phyloP scores from a whole-genome alignment of 352 stramenopile genomes.

The Phytophthora capsici region DNA sequence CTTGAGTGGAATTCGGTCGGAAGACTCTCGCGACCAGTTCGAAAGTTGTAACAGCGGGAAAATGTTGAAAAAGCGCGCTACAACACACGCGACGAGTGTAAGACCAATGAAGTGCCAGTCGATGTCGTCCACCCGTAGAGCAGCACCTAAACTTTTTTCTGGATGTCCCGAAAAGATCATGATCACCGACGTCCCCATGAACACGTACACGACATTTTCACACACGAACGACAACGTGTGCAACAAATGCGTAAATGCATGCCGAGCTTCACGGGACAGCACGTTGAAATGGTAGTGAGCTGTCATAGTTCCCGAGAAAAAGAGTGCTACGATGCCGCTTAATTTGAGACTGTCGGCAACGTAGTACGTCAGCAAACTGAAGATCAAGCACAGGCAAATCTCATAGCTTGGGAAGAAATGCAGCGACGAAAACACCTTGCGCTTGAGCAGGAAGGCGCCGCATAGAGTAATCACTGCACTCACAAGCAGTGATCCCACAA shows the following conservation, averaged over 20 bases:
- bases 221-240: conserved; percentile 82
- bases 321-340: conserved; percentile 93
- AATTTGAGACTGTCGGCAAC: conserved; percentile 78
- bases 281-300: conserved; percentile 89
- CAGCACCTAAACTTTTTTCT: conserved; percentile 50
- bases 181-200: conserved; percentile 87
- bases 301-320: conserved; percentile 93
- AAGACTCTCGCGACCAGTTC: conserved; percentile 61
- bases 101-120: conserved; percentile 81
- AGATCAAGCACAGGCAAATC: conserved; percentile 86
- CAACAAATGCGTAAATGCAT: conserved; percentile 84
- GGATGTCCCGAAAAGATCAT: conserved; percentile 80
- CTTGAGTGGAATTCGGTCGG: conserved; percentile 66
- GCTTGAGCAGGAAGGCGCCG: conserved; percentile 83
- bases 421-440: conserved; percentile 70
- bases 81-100: conserved; percentile 68
- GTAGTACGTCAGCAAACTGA: conserved; percentile 87
- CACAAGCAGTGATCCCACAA: conserved; percentile 78
- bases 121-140: conserved; percentile 78
- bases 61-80: conserved; percentile 79
- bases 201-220: conserved; percentile 86
- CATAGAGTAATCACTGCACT: conserved; percentile 72
- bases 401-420: conserved; percentile 86
- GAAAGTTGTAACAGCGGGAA: conserved; percentile 75
- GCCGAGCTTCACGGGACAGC: conserved; percentile 77